phyloP scores from a whole-genome alignment of 257 asterid genomes.

The Sherardia arvensis region DNA sequence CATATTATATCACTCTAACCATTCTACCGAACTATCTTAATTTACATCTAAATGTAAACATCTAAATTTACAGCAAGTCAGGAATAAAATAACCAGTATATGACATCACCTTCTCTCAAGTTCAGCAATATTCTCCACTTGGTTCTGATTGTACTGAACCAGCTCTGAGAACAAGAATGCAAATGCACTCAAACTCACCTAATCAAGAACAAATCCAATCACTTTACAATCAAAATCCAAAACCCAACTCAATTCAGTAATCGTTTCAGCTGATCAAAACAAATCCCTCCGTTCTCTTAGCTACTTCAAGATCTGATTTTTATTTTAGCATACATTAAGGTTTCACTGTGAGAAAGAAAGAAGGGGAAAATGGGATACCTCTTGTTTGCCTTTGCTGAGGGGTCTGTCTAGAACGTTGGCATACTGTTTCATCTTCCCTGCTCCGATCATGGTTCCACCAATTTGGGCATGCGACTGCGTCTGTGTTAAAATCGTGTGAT shows the following conservation, averaged over 20 bases:
- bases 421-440: slow-evolving; percentile 82
- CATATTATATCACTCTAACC: too few relatives aligned
- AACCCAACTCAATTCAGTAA: neutral
- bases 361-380: slow-evolving; percentile 35
- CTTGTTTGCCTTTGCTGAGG: slow-evolving; percentile 91
- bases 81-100: neutral
- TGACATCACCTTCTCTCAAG: slow-evolving; percentile 52
- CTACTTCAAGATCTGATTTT: slow-evolving; percentile 3
- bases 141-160: slow-evolving; percentile 91
- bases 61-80: neutral
- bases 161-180: slow-evolving; percentile 87
- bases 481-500: neutral
- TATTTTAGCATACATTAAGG: neutral
- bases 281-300: neutral
- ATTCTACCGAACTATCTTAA: too few relatives aligned
- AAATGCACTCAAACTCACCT: slow-evolving; percentile 85
- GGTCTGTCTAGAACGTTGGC: slow-evolving; percentile 79
- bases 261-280: neutral
- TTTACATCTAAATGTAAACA: neutral
- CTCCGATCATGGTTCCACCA: slow-evolving; percentile 52
- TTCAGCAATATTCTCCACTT: slow-evolving; percentile 77
- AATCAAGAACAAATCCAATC: slow-evolving; percentile 11
- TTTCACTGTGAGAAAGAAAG: neutral
- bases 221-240: neutral
- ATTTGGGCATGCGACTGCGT: neutral